Evolutionary conservation across 441 rosid species (phyloP), one percentile per base, ranked within the genome.

Genomic region (Gossypium trilobum): DNA sequence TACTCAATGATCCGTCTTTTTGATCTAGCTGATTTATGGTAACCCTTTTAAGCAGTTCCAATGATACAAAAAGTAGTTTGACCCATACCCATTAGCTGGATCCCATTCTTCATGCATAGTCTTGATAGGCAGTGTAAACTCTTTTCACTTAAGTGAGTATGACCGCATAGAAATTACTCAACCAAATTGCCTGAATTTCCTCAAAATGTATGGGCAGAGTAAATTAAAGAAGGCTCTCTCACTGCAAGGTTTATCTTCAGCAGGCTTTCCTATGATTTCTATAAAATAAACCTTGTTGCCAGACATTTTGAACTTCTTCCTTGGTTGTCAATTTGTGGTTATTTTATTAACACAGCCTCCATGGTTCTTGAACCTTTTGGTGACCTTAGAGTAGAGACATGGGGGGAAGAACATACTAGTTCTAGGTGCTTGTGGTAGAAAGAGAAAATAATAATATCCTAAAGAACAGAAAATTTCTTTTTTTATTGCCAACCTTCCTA

Each of bases 361-460:
- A 4, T 65, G 48, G 31, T 65, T 44, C 55, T 22, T 65, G 23
- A 16, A 56, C 27, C 61, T 56, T 61, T 31, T 14, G 1, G 46
- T 61, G 66, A 16, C 46, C 46, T 61, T 61, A 61, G 23, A 31
- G 46, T 61, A 61, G 64, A 59, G 66, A 61, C 66, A 5, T 29
- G 66, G 66, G 48, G 5, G 31, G 66, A 61, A 61, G 66, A 14
- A 20, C 23, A 5, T 29, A 61, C 46, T 10, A 60, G 17, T 31
- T 60, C 46, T 61, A 61, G 66, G 6, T 62, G 27, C 50, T 36
- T 62, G 25, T 33, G 46, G 67, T 16, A 14, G 48, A 8, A 61
- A 33, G 65, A 60, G 65, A 27, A 29, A 60, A 29, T 60, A 33
- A 36, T 17, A 33, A 39, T 9, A 39, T 62, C 50, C 14, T 3